These are phyloP conservation scores for Calonectria pauciramosa DNA, from an alignment of 2,329 filamentous ascomycete genomes.

Conservation along the genomic window DNA sequence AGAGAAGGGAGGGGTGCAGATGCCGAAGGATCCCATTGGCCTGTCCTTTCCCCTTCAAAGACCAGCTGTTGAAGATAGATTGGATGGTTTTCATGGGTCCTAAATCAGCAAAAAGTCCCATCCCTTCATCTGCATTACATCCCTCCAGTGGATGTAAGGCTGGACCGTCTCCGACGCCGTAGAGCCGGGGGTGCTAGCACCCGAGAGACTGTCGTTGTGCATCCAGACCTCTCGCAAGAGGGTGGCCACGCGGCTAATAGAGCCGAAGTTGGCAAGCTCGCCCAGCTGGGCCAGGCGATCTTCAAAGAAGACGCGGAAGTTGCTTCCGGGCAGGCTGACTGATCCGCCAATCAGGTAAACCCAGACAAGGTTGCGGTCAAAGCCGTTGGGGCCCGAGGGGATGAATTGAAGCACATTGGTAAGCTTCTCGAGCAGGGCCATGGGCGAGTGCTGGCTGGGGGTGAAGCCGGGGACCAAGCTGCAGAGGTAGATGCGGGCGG, in stretches of 20 bases:
- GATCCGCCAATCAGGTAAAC: conserved; percentile 90
- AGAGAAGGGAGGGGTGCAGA: conserved; percentile 34
- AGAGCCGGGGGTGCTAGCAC: conserved; percentile 53
- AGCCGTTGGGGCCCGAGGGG: conserved; percentile 84
- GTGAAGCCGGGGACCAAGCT: conserved; percentile 91
- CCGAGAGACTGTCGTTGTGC: conserved; percentile 73
- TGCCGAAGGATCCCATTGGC: conserved; percentile 29
- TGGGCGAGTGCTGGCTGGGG: conserved; percentile 79
- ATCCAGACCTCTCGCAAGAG: conserved; percentile 89
- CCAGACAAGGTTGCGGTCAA: conserved; percentile 93
- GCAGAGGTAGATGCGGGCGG: conserved; percentile 96
- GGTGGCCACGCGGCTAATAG: conserved; percentile 85
- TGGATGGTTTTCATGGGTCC: conserved; percentile 36
- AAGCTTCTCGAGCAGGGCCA: conserved; percentile 83
- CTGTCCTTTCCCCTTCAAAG: conserved; percentile 51
- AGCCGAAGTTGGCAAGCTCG: conserved; percentile 83
- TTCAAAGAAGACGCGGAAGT: conserved; percentile 83
- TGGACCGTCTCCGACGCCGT: conserved; percentile 55
- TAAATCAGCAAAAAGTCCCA: conserved; percentile 96
- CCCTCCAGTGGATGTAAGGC: conserved; percentile 91
- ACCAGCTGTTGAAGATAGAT: conserved; percentile 52
- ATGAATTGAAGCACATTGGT: conserved; percentile 84
- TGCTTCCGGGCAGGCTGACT: conserved; percentile 78
- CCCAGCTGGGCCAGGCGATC: conserved; percentile 82
- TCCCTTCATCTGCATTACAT: conserved; percentile 90